These are phyloP conservation scores for Apiospora hydei DNA, from an alignment of 2,329 filamentous ascomycete species.

Conservation along the genomic window DNA sequence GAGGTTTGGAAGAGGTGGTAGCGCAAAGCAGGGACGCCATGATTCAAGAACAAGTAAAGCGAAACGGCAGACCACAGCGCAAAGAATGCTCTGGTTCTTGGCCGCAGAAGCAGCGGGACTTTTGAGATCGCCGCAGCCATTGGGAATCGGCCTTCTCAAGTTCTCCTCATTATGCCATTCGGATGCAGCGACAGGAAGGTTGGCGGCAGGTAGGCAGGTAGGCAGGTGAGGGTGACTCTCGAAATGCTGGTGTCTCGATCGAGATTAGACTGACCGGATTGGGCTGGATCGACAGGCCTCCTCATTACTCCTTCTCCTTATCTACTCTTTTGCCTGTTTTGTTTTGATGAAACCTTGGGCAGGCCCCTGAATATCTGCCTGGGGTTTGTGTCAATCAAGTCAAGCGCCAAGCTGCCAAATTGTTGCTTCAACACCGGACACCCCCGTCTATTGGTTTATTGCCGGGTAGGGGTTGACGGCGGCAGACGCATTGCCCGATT, in stretches of 20 bases:
- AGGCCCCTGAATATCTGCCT: neutral
- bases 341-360: neutral
- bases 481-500: neutral
- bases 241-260: neutral
- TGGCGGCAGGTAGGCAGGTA: neutral
- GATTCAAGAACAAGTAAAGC: conserved; percentile 7
- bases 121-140: conserved; percentile 17
- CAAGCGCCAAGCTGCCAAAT: neutral
- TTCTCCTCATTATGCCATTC: neutral
- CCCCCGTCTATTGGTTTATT: conserved; percentile 13
- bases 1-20: conserved; percentile 6
- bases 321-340: neutral
- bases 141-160: neutral
- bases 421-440: neutral
- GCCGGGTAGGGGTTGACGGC: neutral
- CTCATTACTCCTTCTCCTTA: neutral
- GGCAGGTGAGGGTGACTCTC: too few relatives aligned
- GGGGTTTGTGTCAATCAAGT: conserved; percentile 2
- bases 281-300: neutral
- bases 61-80: conserved; percentile 5
- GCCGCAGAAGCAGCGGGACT: conserved; percentile 19
- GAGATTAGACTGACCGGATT: neutral
- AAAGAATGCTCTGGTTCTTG: neutral
- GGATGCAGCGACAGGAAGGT: neutral
- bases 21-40: conserved; percentile 14